Conservation (phyloP, 2,329 filamentous ascomycete species). For the Penicillium sp. region DNA sequence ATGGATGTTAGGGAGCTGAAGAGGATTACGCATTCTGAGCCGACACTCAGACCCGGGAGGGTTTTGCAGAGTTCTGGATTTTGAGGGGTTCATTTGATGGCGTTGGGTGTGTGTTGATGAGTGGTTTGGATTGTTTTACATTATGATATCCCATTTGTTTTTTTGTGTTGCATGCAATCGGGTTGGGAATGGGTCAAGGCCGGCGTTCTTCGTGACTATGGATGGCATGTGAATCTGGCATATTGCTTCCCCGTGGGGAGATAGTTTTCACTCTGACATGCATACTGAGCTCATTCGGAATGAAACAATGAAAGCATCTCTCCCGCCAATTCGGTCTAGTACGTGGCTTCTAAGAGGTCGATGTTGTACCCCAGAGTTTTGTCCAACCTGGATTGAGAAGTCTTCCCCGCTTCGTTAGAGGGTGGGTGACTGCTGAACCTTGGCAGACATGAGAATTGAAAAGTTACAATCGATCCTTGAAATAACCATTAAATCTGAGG, state of each 20-base stretch:
- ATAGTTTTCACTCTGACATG: background rate
- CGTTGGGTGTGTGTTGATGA: background rate
- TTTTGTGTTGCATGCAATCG: background rate
- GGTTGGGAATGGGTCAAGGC: background rate
- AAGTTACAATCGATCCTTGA: no score
- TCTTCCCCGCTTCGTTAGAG: no score
- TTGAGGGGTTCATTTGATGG: background rate
- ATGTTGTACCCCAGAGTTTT: no score
- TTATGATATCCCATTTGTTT: background rate
- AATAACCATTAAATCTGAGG: no score
- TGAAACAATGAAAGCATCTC: background rate
- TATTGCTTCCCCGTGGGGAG: background rate
- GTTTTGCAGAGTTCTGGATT: constrained; percentile 10
- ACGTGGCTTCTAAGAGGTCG: no score
- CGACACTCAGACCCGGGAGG: constrained; percentile 3
- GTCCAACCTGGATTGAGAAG: no score
- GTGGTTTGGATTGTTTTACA: background rate
- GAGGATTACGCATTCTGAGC: constrained; percentile 4
- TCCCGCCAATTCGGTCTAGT: no score
- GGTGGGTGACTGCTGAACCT: no score
- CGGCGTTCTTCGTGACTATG: background rate
- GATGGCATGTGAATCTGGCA: background rate
- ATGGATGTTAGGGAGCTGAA: constrained; percentile 15
- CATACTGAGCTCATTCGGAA: background rate
- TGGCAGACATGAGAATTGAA: no score